A percentile compares a stretch with the other conserved stretches of the same genome.
Evolutionary conservation across 73 alveolate species (phyloP).

Genomic region (Paramecium tetraurelia): DNA sequence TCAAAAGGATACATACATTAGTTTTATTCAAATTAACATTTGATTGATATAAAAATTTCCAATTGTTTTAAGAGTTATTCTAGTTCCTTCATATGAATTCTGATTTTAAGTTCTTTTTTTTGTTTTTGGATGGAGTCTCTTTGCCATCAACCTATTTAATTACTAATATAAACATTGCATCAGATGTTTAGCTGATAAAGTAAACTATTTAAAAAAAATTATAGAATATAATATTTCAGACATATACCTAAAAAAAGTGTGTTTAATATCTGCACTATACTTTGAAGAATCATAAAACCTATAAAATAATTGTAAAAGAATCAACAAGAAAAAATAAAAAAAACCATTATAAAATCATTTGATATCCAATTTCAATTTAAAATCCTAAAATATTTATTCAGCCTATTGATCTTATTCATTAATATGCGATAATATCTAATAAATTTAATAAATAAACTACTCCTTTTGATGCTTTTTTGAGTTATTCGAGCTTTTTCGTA

Average conservation of each 20-base stretch:
- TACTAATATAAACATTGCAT: too few species aligned
- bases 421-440: neutral
- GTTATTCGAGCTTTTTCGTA: conserved; percentile 12
- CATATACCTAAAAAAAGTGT: neutral
- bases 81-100: too few species aligned
- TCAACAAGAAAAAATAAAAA: neutral
- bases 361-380: neutral
- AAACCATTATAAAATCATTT: neutral
- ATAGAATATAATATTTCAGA: too few species aligned
- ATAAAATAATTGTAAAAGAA: neutral
- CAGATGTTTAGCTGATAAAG: too few species aligned
- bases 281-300: neutral
- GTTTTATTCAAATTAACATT: too few species aligned
- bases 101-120: too few species aligned
- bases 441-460: neutral
- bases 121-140: too few species aligned
- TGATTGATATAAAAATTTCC: too few species aligned
- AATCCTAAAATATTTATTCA: neutral
- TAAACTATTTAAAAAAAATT: too few species aligned
- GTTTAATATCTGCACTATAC: neutral
- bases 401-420: neutral
- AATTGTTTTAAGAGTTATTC: too few species aligned
- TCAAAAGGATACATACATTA: too few species aligned
- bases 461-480: conserved; percentile 11
- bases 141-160: too few species aligned